Percentiles rank a stretch among this genome's conserved stretches.
phyloP scores from a whole-genome alignment of 306 rosid species.

The Dryas alaskensis region DNA sequence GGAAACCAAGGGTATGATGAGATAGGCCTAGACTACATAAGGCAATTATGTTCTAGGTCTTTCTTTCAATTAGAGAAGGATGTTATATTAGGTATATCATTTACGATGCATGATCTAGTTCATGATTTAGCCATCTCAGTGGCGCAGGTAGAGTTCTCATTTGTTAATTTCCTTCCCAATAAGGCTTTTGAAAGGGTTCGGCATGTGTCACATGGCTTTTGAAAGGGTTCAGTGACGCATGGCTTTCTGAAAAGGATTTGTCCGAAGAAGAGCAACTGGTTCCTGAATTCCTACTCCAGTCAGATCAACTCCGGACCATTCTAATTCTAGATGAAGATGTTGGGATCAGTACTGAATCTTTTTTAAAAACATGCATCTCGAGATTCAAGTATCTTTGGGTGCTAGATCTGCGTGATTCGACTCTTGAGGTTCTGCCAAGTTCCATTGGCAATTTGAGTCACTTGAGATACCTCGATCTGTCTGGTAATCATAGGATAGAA shows the following conservation, averaged over 20 bases:
- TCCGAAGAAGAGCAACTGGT: neutral
- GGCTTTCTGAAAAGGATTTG: neutral
- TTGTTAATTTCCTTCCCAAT: neutral
- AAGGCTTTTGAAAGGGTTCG: neutral
- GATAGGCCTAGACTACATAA: neutral
- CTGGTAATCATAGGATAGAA: neutral
- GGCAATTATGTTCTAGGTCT: conserved; percentile 14
- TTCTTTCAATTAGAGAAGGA: conserved; percentile 3
- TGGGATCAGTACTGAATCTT: neutral
- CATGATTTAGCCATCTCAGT: too few relatives aligned
- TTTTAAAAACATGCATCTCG: neutral
- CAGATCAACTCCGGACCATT: neutral
- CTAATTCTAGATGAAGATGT: neutral
- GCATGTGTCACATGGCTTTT: neutral
- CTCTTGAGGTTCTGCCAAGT: neutral
- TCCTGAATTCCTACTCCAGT: neutral
- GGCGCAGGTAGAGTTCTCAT: neutral
- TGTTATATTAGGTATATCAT: too few relatives aligned
- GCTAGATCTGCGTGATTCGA: neutral
- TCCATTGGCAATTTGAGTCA: conserved; percentile 9
- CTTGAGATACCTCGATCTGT: conserved; percentile 8
- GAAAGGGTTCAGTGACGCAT: too few relatives aligned
- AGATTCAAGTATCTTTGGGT: neutral
- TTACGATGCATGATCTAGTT: too few relatives aligned
- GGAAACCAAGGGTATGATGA: too few relatives aligned